A percentile compares a stretch with the other conserved stretches of the same genome.
These are phyloP conservation scores for Trichoderma simmonsii DNA, from an alignment of 2,329 filamentous ascomycete species.

Conservation along the genomic window DNA sequence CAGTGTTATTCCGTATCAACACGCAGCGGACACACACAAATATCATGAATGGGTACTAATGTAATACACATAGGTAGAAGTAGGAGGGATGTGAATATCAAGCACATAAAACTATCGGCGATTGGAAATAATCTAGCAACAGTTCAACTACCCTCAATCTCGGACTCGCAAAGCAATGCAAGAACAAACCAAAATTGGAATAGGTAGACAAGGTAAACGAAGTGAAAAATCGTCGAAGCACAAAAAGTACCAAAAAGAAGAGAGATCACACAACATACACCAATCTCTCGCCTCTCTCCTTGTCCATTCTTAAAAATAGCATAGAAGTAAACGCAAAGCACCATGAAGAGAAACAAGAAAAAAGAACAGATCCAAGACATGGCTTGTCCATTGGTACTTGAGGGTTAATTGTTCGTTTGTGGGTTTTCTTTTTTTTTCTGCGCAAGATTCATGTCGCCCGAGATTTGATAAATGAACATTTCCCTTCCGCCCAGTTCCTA, in stretches of 20 bases:
- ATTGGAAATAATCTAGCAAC: background rate
- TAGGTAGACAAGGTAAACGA: background rate
- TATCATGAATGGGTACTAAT: background rate
- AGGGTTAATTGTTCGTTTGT: background rate
- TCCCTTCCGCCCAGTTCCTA: background rate
- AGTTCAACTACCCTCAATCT: background rate
- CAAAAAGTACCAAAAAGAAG: background rate
- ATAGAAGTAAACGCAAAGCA: background rate
- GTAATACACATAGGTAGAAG: background rate
- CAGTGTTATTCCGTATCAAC: background rate
- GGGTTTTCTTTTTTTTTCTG: background rate
- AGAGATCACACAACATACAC: background rate
- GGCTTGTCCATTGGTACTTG: background rate
- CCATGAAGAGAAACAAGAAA: background rate
- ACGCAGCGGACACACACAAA: background rate
- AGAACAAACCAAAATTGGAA: background rate
- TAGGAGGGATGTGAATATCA: background rate
- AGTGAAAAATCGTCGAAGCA: background rate
- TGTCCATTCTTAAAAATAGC: background rate
- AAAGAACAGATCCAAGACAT: background rate
- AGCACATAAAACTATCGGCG: background rate
- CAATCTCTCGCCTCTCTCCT: background rate
- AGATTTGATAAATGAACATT: conserved; percentile 11
- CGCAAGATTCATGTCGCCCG: background rate
- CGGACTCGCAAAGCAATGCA: background rate